Evolutionary conservation across 163 green algal genomes (phyloP).

Genomic region (Prototheca wickerhamii): DNA sequence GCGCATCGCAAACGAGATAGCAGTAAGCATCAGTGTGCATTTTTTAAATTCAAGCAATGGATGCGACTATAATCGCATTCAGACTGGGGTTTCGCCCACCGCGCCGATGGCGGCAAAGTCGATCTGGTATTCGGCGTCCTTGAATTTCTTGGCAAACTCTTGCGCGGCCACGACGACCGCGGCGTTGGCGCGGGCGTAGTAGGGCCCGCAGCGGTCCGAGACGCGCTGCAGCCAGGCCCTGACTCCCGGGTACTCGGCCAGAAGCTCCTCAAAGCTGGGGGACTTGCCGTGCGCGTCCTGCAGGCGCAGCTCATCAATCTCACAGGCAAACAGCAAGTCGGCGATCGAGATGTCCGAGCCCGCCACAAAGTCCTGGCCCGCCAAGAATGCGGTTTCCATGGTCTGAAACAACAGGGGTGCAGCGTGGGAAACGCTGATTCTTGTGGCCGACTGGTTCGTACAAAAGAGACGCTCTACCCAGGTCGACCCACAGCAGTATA

Average conservation of each 20-base stretch:
- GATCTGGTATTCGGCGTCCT: not conserved
- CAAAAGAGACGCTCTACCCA: no score
- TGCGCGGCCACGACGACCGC: not conserved
- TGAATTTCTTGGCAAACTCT: not conserved
- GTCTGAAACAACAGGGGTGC: not conserved
- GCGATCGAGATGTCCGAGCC: constrained; percentile 16
- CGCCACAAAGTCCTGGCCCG: constrained; percentile 20
- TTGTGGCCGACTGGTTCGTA: no score
- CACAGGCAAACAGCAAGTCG: constrained; percentile 39
- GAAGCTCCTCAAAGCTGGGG: constrained; percentile 27
- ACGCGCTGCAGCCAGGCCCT: constrained; percentile 29
- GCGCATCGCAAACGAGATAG: no score
- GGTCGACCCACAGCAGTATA: no score
- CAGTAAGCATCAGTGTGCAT: no score
- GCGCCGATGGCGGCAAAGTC: not conserved
- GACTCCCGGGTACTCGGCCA: constrained; percentile 19
- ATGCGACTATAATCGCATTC: no score
- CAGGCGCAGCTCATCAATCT: constrained; percentile 29
- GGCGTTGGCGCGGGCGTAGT: constrained; percentile 4
- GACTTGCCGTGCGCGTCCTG: constrained; percentile 10
- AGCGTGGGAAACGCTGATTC: not conserved
- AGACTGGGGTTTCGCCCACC: not conserved
- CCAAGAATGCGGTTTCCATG: constrained; percentile 34
- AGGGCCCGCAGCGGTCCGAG: not conserved
- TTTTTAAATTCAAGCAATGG: no score